Conservation (phyloP, 2,329 filamentous ascomycete genomes). For the Xylariaceae sp. region DNA sequence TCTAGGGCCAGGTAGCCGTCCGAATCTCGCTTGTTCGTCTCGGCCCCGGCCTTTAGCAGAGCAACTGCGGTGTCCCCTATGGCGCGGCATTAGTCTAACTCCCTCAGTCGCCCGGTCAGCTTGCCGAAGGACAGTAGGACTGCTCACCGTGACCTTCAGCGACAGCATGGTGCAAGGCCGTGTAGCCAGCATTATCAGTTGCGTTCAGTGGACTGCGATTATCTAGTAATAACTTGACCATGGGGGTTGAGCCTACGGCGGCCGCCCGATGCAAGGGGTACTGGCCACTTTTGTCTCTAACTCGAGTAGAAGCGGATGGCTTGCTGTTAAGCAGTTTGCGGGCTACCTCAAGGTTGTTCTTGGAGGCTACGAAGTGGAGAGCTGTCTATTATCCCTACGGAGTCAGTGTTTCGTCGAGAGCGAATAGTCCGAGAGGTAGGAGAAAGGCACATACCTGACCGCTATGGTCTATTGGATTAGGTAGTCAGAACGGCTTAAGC, state of each 20-base stretch:
- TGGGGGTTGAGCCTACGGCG: constrained; percentile 85
- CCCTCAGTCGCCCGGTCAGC: not conserved
- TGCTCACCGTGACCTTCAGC: constrained; percentile 72
- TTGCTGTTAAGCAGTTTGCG: constrained; percentile 76
- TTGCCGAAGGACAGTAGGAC: not conserved
- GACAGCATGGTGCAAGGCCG: constrained; percentile 86
- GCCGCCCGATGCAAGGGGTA: constrained; percentile 90
- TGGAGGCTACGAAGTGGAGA: constrained; percentile 90
- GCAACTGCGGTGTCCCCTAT: constrained; percentile 80
- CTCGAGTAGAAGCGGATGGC: constrained; percentile 72
- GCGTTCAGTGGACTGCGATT: constrained; percentile 82
- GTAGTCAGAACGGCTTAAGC: constrained; percentile 17
- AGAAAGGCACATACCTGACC: constrained; percentile 59
- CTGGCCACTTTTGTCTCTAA: constrained; percentile 87
- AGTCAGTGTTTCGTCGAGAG: constrained; percentile 4
- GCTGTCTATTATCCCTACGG: constrained; percentile 65
- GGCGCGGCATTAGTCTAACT: not conserved
- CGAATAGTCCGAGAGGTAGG: not conserved
- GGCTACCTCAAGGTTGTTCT: constrained; percentile 83
- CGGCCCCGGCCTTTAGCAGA: constrained; percentile 83
- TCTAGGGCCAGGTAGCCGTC: constrained; percentile 78
- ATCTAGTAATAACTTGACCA: constrained; percentile 79
- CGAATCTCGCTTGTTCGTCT: constrained; percentile 75
- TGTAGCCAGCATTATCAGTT: constrained; percentile 81
- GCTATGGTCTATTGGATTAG: constrained; percentile 57